These are phyloP conservation scores for Hapsidospora chrysogenum DNA, from an alignment of 495 filamentous ascomycete species.

Conservation along the genomic window DNA sequence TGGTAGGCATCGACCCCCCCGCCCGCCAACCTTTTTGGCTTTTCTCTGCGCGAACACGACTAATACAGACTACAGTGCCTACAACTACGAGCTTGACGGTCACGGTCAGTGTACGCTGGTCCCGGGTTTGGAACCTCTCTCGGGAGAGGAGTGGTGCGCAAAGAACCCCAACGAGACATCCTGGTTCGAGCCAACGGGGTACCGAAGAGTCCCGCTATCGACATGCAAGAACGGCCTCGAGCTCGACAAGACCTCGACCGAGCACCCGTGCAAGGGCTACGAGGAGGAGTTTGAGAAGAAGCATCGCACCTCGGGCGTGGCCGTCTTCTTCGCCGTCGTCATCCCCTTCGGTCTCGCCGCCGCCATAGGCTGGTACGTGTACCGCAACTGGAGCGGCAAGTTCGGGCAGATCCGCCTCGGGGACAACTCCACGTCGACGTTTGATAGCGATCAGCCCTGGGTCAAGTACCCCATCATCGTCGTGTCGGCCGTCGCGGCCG, in stretches of 20 bases:
- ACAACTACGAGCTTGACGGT: conserved; percentile 67
- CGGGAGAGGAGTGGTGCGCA: conserved; percentile 46
- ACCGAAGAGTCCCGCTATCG: conserved; percentile 76
- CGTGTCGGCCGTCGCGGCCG: conserved; percentile 60
- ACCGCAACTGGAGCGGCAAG: conserved; percentile 69
- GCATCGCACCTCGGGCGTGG: conserved; percentile 49
- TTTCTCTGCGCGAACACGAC: conserved; percentile 2
- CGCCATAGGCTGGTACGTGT: conserved; percentile 70
- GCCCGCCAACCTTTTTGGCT: conserved; percentile 1
- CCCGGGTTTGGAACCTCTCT: conserved; percentile 44
- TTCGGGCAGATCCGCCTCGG: conserved; percentile 82
- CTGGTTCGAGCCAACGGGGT: conserved; percentile 71
- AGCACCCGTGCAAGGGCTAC: conserved; percentile 52
- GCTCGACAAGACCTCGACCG: conserved; percentile 42
- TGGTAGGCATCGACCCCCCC: conserved; percentile 41
- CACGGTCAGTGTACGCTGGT: conserved; percentile 67
- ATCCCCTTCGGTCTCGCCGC: conserved; percentile 52
- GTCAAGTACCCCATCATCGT: conserved; percentile 65
- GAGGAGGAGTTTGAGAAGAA: conserved; percentile 61
- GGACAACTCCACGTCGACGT: conserved; percentile 31
- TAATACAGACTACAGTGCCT: conserved; percentile 46
- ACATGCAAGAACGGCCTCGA: conserved; percentile 64
- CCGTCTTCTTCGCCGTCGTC: conserved; percentile 75
- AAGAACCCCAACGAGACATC: conserved; percentile 47
- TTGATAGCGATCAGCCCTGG: conserved; percentile 49